Conservation (phyloP, 2,329 filamentous ascomycete genomes). For the Monilinia fructicola region DNA sequence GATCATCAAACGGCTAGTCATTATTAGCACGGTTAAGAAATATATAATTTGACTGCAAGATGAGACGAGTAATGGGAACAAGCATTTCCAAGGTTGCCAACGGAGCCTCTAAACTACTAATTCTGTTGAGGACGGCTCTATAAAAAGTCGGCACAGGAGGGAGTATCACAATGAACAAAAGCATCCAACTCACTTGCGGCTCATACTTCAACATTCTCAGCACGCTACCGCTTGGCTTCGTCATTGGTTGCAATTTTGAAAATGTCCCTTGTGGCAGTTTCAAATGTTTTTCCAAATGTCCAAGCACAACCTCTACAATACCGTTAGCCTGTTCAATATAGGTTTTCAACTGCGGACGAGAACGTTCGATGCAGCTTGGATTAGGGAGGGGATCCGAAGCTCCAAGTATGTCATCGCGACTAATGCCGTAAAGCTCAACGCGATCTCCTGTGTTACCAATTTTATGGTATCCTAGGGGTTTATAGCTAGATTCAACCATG, state of each 20-base stretch:
- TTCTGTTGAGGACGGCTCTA: no score
- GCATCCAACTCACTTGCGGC: neutral
- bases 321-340: conserved; percentile 7
- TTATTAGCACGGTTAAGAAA: neutral
- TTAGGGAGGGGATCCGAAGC: conserved; percentile 17
- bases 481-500: neutral
- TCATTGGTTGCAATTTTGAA: neutral
- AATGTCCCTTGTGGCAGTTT: neutral
- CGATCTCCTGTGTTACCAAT: conserved; percentile 7
- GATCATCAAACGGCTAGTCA: neutral
- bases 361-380: conserved; percentile 4
- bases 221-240: conserved; percentile 7
- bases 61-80: no score
- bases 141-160: no score
- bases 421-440: conserved; percentile 11
- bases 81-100: no score
- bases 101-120: no score
- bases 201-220: conserved; percentile 12
- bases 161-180: neutral
- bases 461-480: conserved; percentile 14
- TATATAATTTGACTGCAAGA: no score
- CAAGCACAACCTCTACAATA: neutral
- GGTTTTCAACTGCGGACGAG: neutral
- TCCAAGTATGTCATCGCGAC: conserved; percentile 16
- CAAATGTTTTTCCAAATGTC: conserved; percentile 14